phyloP scores from a whole-genome alignment of 805 yeast genomes.

The Myxozyma sirexii region DNA sequence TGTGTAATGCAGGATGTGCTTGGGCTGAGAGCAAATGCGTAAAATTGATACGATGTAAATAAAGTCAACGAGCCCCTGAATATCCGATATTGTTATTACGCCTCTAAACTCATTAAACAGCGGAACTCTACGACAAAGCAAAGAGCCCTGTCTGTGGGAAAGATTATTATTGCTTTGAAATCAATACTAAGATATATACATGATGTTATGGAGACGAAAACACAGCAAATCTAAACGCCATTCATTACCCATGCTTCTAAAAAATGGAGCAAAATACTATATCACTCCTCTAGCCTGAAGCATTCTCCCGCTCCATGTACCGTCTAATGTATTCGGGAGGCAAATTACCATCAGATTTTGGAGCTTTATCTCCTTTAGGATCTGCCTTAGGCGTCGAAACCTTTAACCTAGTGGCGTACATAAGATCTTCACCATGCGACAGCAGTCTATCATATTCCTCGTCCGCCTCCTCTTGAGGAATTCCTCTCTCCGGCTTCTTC shows the following conservation, averaged over 20 bases:
- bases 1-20: background rate
- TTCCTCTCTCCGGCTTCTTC: background rate
- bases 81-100: too few relatives aligned
- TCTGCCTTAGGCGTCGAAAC: background rate
- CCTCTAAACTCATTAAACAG: too few relatives aligned
- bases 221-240: background rate
- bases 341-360: background rate
- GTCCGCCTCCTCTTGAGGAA: background rate
- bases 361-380: background rate
- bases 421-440: conserved; percentile 10
- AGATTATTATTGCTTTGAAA: too few relatives aligned
- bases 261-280: background rate
- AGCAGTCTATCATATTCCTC: conserved; percentile 16
- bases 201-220: too few relatives aligned
- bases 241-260: background rate
- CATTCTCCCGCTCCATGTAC: background rate
- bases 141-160: too few relatives aligned
- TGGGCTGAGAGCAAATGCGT: too few relatives aligned
- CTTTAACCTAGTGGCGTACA: background rate
- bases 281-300: background rate
- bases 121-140: too few relatives aligned
- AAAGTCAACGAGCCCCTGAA: too few relatives aligned
- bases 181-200: too few relatives aligned
- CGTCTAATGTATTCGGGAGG: conserved; percentile 6
- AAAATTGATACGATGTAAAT: too few relatives aligned